Base-by-base conservation (phyloP, 768 basidiomycete species). In the Suillus discolor region DNA sequence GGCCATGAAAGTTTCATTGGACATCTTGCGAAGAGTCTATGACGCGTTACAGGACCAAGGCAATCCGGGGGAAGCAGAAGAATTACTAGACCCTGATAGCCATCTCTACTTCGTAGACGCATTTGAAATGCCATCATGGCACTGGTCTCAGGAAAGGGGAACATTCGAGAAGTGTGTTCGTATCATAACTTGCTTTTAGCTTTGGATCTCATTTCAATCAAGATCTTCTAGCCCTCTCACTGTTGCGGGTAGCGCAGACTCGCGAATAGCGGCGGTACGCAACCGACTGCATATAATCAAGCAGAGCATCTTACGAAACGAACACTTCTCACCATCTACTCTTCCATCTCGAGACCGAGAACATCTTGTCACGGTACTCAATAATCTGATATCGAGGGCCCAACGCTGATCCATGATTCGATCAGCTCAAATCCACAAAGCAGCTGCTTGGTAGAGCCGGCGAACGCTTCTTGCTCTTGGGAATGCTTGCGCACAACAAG, bases 311-410 rank as follows among this genome's bases (percentile, higher is more conserved):
- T 80, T 98, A 45, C 84, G 97, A 47, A 99, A 98, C 72, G 97
- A 99, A 74, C 96, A 99, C 76, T 99, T 99, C 78, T 94, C 94
- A 2, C 96, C 97, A 3, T 97, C 97, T 7, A 96, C 95, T 0
- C 78, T 99, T 45, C 93, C 95, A 49, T 96, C 94, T 18, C 87
- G 89, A 62, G 94, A 99, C 77, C 82, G 95, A 65, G 89, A 91
- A 67, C 88, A 89, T 64, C 89, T 97, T 64, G 89, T 99, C 55
- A 97, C 97, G 67, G 94, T 94, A 72, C 55, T 61, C 67, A 59
- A 67, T 57, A 31, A 28, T 41, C 65, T 61, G 28, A 13, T 60
- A 13, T 42, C 28, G 41, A 13, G 6, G 18, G 25, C 18, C 23
- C 62, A 34, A 63, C 57, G 31, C 31, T 64, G 62, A 64, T 39